Base-by-base conservation (phyloP, 2,329 filamentous ascomycete genomes). In the Fusarium guadeloupense region DNA sequence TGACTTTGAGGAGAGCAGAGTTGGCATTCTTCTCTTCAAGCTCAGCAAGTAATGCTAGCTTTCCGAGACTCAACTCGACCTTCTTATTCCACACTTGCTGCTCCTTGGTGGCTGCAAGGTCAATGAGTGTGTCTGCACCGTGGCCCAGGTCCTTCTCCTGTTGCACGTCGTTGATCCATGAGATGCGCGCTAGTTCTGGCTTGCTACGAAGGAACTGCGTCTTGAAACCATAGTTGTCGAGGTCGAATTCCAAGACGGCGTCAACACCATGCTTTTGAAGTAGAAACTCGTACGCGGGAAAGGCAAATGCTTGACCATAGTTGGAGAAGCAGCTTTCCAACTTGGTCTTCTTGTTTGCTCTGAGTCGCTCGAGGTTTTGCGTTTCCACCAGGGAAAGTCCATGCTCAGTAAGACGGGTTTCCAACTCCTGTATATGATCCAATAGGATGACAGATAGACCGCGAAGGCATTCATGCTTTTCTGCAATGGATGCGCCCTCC, bases 151-250 rank as follows among this genome's bases (percentile, higher is more conserved):
- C 87, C 54, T 87, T 83, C 71, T 95, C 91, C 20, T 85, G 83
- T 57, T 88, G 82, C 8, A 98, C 84, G 72, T 98, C 93, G 72
- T 99, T 96, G 77, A 99, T 96, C 95, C 95, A 99, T 42, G 89
- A 88, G 38, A 99, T 82, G 68, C 92, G 92, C 23, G 89, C 88
- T 59, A 92, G 86, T 59, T 88, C 83, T 0, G 87, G 84, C 62
- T 88, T 85, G 50, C 85, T 88, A 35, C 91, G 86, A 41, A 99
- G 81, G 69, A 93, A 99, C 45, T 83, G 82, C 1, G 92, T 96
- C 50, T 96, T 84, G 69, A 87, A 89, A n/a, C 79, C 78, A 44
- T 85, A 78, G 64, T 87, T 87, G 69, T 93, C 90, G 51, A 87
- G 78, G 21, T 88, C 81, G 55, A 91, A 91, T 67, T 88, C 83